These are phyloP conservation scores for Vitis vinifera DNA, from an alignment of 164 flowering plant genomes.

Conservation along the genomic window DNA sequence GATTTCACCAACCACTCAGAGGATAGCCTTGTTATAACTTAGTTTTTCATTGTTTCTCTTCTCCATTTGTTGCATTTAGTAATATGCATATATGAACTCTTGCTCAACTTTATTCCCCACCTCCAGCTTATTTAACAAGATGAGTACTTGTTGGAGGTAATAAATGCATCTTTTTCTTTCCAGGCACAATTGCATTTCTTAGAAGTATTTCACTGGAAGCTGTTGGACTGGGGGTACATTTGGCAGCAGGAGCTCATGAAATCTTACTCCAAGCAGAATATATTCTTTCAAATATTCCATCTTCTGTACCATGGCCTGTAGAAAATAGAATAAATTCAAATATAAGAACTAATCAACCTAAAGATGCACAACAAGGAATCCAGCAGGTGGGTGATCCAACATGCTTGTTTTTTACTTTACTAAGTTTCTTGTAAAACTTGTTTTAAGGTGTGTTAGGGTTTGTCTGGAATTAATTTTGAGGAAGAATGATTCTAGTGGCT, in stretches of 20 bases:
- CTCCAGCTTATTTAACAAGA: background rate
- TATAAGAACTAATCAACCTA: slow-evolving; percentile 80
- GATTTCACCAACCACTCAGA: too few relatives aligned
- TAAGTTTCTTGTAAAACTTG: background rate
- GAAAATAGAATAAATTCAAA: slow-evolving; percentile 39
- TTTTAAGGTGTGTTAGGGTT: background rate
- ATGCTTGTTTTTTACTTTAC: background rate
- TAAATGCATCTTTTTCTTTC: background rate
- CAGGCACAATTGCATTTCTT: slow-evolving; percentile 92
- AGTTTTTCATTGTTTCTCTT: background rate
- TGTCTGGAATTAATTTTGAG: background rate
- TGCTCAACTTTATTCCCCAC: background rate
- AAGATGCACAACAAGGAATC: slow-evolving; percentile 83
- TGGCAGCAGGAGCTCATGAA: slow-evolving; percentile 95
- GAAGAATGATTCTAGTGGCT: background rate
- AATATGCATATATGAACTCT: background rate
- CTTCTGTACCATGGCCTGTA: slow-evolving; percentile 46
- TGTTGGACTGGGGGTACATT: slow-evolving; percentile 88
- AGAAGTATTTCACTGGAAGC: slow-evolving; percentile 97
- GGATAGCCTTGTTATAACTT: too few relatives aligned
- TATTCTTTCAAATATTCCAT: slow-evolving; percentile 61
- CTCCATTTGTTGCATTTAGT: background rate
- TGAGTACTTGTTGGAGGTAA: too few relatives aligned
- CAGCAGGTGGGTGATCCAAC: slow-evolving; percentile 48
- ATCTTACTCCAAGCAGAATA: slow-evolving; percentile 84